A percentile compares a stretch with the other conserved stretches of the same genome.
Evolutionary conservation across 1,139 yeast genomes (phyloP).

Genomic region (Pichia sp.): DNA sequence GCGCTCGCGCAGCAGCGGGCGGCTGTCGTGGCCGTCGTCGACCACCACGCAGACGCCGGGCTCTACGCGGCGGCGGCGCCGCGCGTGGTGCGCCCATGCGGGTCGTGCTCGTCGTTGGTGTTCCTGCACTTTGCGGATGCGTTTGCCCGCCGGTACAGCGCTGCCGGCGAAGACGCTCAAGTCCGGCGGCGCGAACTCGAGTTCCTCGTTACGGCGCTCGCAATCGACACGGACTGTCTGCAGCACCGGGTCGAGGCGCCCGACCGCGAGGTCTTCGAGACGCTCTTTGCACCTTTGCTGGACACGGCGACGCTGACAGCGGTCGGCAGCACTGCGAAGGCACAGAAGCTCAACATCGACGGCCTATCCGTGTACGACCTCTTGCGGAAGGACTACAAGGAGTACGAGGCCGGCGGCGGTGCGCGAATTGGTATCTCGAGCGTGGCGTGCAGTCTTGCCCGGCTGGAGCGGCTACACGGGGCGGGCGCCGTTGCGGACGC

Average conservation of each 20-base stretch:
- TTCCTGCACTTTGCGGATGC: conserved; percentile 39
- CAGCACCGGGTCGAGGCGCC: not conserved
- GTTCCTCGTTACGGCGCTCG: conserved; percentile 3
- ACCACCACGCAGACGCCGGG: conserved; percentile 80
- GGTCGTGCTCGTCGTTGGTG: conserved; percentile 77
- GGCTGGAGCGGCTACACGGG: not conserved
- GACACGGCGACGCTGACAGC: not conserved
- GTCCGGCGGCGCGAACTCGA: conserved; percentile 19
- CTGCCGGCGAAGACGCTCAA: not conserved
- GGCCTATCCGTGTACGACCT: conserved; percentile 59
- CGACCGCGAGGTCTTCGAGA: not conserved
- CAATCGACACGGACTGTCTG: conserved; percentile 3
- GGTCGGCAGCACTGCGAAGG: conserved; percentile 36
- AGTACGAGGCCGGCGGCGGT: conserved; percentile 45
- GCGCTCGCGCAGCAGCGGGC: conserved; percentile 76
- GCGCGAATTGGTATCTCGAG: conserved; percentile 59
- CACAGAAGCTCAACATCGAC: conserved; percentile 56
- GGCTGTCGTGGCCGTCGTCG: conserved; percentile 59
- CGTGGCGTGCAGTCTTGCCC: not conserved
- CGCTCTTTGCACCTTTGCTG: not conserved
- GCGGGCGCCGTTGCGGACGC: not conserved
- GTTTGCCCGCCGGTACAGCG: conserved; percentile 7
- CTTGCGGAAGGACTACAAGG: conserved; percentile 78
- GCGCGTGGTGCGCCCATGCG: conserved; percentile 54
- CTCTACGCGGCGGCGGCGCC: conserved; percentile 48